These are phyloP conservation scores for Bimuria novae-zelandiae DNA, from an alignment of 2,329 filamentous ascomycete genomes.

Conservation along the genomic window DNA sequence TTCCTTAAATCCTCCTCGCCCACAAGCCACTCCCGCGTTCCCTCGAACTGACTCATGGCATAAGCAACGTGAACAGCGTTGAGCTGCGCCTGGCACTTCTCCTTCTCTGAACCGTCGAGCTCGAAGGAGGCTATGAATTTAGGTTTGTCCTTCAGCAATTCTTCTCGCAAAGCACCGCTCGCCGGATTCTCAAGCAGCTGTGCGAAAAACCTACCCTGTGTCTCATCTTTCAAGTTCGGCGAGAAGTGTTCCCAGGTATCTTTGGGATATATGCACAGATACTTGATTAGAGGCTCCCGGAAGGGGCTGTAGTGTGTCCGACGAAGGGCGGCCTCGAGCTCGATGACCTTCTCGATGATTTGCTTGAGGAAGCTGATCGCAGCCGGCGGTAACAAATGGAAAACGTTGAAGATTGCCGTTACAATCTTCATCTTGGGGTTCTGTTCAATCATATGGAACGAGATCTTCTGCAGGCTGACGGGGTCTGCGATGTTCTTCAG, in stretches of 20 bases:
- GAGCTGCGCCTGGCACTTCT: conserved; percentile 76
- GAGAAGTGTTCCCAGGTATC: conserved; percentile 83
- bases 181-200: conserved; percentile 80
- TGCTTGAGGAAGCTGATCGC: conserved; percentile 90
- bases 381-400: conserved; percentile 89
- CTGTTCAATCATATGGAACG: conserved; percentile 93
- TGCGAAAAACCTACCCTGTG: conserved; percentile 87
- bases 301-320: conserved; percentile 92
- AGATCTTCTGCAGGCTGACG: conserved; percentile 80
- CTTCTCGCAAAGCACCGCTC: conserved; percentile 74
- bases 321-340: conserved; percentile 81
- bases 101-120: conserved; percentile 65
- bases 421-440: conserved; percentile 92
- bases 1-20: conserved; percentile 62
- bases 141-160: conserved; percentile 74
- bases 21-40: conserved; percentile 69
- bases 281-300: conserved; percentile 85
- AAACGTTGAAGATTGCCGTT: conserved; percentile 92
- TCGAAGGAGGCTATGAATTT: conserved; percentile 70
- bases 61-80: conserved; percentile 87
- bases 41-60: conserved; percentile 71
- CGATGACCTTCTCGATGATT: conserved; percentile 86
- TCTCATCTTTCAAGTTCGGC: conserved; percentile 79
- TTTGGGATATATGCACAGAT: conserved; percentile 88
- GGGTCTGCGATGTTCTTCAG: conserved; percentile 88